A percentile compares a stretch with the other conserved stretches of the same genome.
phyloP scores from a whole-genome alignment of 2,329 filamentous ascomycete species.

The Blumeria graminis region DNA sequence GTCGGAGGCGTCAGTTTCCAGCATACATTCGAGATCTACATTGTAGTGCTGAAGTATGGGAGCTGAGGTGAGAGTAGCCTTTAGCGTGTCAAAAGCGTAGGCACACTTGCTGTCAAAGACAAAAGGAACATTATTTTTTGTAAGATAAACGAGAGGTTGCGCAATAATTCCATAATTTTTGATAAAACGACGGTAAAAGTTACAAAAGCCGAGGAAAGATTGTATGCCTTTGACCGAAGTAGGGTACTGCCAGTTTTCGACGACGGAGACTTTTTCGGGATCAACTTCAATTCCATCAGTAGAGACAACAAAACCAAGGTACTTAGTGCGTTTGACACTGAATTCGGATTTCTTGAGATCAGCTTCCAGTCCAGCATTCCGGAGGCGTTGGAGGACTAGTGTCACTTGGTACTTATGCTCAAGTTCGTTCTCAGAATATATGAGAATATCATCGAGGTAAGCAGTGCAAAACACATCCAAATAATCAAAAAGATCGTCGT shows the following conservation, averaged over 20 bases:
- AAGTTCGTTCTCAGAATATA: conserved; percentile 1
- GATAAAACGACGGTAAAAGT: background rate
- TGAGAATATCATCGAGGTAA: conserved; percentile 4
- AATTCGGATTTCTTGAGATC: background rate
- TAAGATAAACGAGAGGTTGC: background rate
- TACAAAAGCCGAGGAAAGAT: background rate
- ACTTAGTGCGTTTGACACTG: conserved; percentile 1
- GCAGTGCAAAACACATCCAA: conserved; percentile 1
- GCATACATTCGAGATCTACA: no score
- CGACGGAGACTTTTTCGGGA: background rate
- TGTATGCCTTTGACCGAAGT: background rate
- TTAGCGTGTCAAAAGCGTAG: background rate
- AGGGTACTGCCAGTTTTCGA: background rate
- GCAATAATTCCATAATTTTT: background rate
- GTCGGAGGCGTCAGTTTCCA: no score
- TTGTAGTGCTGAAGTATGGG: no score
- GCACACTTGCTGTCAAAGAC: background rate
- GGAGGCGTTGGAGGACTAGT: conserved; percentile 2
- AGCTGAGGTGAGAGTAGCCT: no score
- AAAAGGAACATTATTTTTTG: background rate
- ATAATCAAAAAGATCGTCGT: conserved; percentile 1
- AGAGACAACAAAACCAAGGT: conserved; percentile 1
- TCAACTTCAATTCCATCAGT: background rate
- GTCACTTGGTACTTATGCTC: conserved; percentile 1
- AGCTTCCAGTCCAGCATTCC: background rate